Evolutionary conservation across 495 filamentous ascomycete species (phyloP), one percentile per base, ranked within the genome.

Genomic region (Baudoinia panamericana): DNA sequence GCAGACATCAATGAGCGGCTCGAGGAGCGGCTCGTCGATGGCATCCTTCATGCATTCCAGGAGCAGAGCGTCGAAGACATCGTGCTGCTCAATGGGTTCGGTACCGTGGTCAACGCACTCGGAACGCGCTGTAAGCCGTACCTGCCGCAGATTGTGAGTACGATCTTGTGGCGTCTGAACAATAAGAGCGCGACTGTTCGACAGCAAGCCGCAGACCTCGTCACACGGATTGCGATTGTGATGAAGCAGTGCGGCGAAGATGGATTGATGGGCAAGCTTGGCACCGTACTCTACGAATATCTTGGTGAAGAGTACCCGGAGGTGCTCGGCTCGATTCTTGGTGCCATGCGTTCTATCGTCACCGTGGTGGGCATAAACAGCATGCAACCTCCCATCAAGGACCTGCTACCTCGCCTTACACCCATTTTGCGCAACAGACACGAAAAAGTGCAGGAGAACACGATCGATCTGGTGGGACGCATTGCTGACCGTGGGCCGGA

Each of bases 401-500:
- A 99, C 55, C 73, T 99, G 6, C 75, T 99, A 3, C 92, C 92
- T 8, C 84, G 92, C 20, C 75, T 99, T 17, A 96, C 90, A 1
- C 90, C 90, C 12, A 97, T 97, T 55, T 69, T 99, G 32, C 84
- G 92, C 39, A 99, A 99, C 63, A 82, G 92, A 33, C 92, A 99
- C 68, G 92, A 99, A 59, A 99, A 99, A 62, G 92, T 99, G 28
- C 92, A 99, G 59, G 92, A 99, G 52, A 99, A 99, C 62, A 94
- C 90, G n/a, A 96, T 99, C 53, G 92, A 99, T 57, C 70, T 99
- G 4, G 90, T 99, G 30, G 92, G 92, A 48, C 90, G 92, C 69
- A 96, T 96, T 52, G 92, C 92, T 28, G 92, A 99, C 59, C 82
- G 92, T 50, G 92, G 90, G 10, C 84, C 92, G 7, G 88, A 96